Percentiles rank a stretch among this genome's conserved stretches.
Evolutionary conservation across 495 filamentous ascomycete genomes (phyloP).

Genomic region (Sporormia fimetaria): DNA sequence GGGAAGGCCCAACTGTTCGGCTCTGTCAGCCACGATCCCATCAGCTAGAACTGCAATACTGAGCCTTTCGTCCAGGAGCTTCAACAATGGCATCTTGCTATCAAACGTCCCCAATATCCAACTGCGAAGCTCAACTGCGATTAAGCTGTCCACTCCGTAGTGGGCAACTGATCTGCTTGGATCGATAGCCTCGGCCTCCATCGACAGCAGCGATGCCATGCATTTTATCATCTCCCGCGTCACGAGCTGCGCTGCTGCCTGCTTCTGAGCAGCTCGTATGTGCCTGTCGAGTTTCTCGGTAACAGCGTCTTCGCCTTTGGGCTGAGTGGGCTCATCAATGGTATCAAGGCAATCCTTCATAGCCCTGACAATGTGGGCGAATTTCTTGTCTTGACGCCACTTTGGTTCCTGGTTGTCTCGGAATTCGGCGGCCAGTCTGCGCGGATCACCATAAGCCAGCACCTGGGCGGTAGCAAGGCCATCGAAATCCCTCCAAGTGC

Average conservation of each 20-base stretch:
- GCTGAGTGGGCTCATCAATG: neutral
- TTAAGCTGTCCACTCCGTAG: constrained; percentile 32
- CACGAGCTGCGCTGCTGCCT: constrained; percentile 9
- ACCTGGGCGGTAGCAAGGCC: neutral
- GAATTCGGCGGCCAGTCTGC: neutral
- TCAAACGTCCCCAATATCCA: constrained; percentile 27
- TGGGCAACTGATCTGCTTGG: constrained; percentile 21
- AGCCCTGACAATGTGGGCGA: constrained; percentile 2
- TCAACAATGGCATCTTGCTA: constrained; percentile 9
- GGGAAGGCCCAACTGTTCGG: too few relatives aligned
- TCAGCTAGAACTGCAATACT: neutral
- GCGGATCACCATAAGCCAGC: neutral
- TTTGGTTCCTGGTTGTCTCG: neutral
- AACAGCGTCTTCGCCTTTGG: neutral
- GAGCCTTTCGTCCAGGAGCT: neutral
- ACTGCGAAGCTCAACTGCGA: constrained; percentile 32
- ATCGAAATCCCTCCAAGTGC: neutral
- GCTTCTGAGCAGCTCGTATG: neutral
- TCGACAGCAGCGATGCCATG: constrained; percentile 27
- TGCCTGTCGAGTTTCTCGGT: constrained; percentile 1
- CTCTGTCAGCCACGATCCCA: neutral
- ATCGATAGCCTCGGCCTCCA: constrained; percentile 17
- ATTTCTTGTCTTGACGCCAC: constrained; percentile 2
- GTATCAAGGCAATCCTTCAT: constrained; percentile 5
- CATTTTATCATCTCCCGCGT: constrained; percentile 10